Percentiles rank a stretch among this genome's conserved stretches.
Conservation (phyloP, 495 filamentous ascomycete genomes). For the Penicillium steckii region DNA sequence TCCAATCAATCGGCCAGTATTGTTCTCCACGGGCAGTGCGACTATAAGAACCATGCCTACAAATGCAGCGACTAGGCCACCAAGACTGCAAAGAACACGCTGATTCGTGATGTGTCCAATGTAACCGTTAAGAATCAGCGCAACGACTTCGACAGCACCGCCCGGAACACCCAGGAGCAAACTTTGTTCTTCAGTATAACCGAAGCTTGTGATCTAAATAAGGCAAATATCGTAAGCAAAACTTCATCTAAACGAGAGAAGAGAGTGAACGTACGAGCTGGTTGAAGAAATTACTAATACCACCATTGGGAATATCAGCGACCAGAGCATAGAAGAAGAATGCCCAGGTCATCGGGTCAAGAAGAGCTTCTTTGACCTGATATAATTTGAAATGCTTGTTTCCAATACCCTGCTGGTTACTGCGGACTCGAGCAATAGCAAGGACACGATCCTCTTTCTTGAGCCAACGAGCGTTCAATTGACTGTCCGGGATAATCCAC, state of each 20-base stretch:
- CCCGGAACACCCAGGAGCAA: constrained; percentile 66
- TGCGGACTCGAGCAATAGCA: constrained; percentile 58
- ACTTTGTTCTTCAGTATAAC: constrained; percentile 56
- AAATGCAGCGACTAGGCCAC: constrained; percentile 36
- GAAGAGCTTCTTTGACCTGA: constrained; percentile 58
- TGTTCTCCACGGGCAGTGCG: constrained; percentile 57
- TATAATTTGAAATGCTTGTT: constrained; percentile 68
- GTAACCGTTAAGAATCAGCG: constrained; percentile 57
- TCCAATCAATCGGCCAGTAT: constrained; percentile 57
- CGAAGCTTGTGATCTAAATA: constrained; percentile 39
- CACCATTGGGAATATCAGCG: constrained; percentile 65
- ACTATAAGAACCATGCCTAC: constrained; percentile 66
- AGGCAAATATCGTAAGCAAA: neutral
- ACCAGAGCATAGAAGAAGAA: constrained; percentile 63
- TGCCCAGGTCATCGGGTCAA: constrained; percentile 63
- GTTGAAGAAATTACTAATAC: constrained; percentile 71
- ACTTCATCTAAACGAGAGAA: constrained; percentile 29
- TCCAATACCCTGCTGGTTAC: constrained; percentile 67
- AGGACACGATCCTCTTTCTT: constrained; percentile 59
- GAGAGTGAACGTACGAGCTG: constrained; percentile 42
- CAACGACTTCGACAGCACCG: constrained; percentile 64
- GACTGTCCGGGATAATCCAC: constrained; percentile 66
- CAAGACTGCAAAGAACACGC: constrained; percentile 48
- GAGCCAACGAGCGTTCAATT: constrained; percentile 66
- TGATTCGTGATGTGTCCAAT: constrained; percentile 58